These are phyloP conservation scores for Leccinum subgranulosum DNA, from an alignment of 768 basidiomycete species.

Conservation along the genomic window DNA sequence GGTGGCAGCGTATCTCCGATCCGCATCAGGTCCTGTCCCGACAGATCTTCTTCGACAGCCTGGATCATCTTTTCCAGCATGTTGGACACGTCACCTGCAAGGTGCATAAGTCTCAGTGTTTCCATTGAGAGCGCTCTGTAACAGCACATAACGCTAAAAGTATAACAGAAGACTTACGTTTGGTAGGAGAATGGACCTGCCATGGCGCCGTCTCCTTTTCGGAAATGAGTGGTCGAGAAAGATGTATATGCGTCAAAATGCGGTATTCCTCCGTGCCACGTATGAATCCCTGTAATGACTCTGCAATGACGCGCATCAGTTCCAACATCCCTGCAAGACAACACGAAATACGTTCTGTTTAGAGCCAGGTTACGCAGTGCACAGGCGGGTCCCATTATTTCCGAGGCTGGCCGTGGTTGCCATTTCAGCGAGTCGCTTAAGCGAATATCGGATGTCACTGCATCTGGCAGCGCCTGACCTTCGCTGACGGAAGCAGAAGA, in stretches of 20 bases:
- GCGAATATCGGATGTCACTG: too few species aligned
- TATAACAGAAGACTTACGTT: background rate
- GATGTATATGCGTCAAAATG: background rate
- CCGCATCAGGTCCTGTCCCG: slow-evolving; percentile 15
- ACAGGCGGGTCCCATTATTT: slow-evolving; percentile 25
- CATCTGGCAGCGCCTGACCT: background rate
- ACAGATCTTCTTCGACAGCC: slow-evolving; percentile 14
- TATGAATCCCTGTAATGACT: background rate
- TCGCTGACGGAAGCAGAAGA: too few species aligned
- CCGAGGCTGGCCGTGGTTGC: slow-evolving; percentile 7
- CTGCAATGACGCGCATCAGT: background rate
- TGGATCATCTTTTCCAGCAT: slow-evolving; percentile 21
- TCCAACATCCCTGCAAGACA: background rate
- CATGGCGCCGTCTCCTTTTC: background rate
- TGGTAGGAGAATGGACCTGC: background rate
- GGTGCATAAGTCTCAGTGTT: background rate
- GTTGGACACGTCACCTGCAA: slow-evolving; percentile 11
- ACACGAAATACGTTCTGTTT: slow-evolving; percentile 5
- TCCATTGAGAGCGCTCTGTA: background rate
- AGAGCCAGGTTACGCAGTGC: slow-evolving; percentile 21
- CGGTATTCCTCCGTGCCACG: background rate
- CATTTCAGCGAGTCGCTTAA: background rate
- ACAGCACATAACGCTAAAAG: background rate
- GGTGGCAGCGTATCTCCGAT: slow-evolving; percentile 16
- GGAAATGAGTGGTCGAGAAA: background rate